Base-by-base conservation (phyloP, 2,329 filamentous ascomycete genomes). In the Penicillium sp. region DNA sequence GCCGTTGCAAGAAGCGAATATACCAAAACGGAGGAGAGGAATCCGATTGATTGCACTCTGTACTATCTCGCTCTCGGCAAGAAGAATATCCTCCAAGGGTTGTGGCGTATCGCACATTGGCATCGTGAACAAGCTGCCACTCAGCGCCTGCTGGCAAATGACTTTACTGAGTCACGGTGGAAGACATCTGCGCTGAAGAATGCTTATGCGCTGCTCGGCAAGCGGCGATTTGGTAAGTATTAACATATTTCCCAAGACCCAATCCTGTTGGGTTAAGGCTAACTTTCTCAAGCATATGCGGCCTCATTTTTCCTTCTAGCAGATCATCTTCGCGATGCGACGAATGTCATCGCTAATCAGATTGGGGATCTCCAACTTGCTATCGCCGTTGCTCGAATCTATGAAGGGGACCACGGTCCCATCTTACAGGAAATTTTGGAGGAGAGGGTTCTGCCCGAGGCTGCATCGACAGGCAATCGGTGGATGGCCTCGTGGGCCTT, bases 401-500 rank as follows among this genome's bases (percentile, higher is more conserved):
- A 95, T 50, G 87, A 90, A 55, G 88, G 88, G 3, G 89, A 95
- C 42, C 73, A 80, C 14, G 85, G 86, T 0, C 80, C 81, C 0
- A 77, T 92, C 0, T 61, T 96, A 2, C 74, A 74, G 16, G 78
- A 77, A 39, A 72, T 98, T 6, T 70, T 98, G 1, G 78, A 85
- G 53, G 84, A 94, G 8, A 84, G 83, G 44, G 77, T 96, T 1
- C 71, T 96, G 0, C 77, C 80, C 0, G 67, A 85, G 45, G 92
- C 92, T 12, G 80, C 84, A 0, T 75, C 80, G 27, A 81, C 90
- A 47, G 87, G 87, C 2, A 90, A 98, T 57, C 76, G 90, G 40
- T 98, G 92, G 90, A 77, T 95, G 41, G 85, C 89, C 8, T 92
- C 85, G 0, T 98, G 92, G 92, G 85, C 86, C 2, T 95, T 95